Base-by-base conservation (phyloP, 305 asterid species). In the Coffea humblotiana region DNA sequence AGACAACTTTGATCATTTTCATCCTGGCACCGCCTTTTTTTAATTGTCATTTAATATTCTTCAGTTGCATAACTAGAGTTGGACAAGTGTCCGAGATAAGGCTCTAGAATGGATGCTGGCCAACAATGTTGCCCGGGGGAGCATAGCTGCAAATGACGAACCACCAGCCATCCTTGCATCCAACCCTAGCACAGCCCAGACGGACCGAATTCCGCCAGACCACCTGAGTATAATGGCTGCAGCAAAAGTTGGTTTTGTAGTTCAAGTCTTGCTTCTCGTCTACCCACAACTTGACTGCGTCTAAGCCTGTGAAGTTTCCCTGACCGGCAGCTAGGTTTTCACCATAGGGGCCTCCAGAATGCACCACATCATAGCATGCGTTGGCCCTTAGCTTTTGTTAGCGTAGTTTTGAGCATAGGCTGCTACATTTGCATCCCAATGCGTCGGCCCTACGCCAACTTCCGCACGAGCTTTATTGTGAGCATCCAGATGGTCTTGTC, bases 351-450 rank as follows among this genome's bases (percentile, higher is more conserved):
- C 72, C 79, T 8, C 79, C 63, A 0, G 79, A 75, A 49, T 75
- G 78, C 37, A 37, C 51, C 56, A 71, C 5, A 70, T 43, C 29
- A 8, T 25, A 1, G 8, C 25, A 15, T 13, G 18, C 5, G 2
- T 47, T 68, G 0, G 51, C 76, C 56, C 87, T 86, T n/a, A 80
- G 81, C 25, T 60, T 29, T 15, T 10, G 47, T 86, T 89, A 0
- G 93, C 93, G 21, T 88, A 91, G 15, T 78, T 81, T 16, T 32
- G 85, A 0, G 97, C 95, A 11, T 90, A 93, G 75, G 49, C 75
- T 0, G 87, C 92, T 0, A 93, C 74, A 0, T 82, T 82, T 0
- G 83, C 5, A 76, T 85, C 51, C 97, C 97, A 91, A 1, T 52
- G 70, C 66, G 90, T 84, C 0, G 65, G 12, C 0, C 83, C 87